Evolutionary conservation across 352 stramenopile genomes (phyloP).

Genomic region (Phytophthora ohioensis): DNA sequence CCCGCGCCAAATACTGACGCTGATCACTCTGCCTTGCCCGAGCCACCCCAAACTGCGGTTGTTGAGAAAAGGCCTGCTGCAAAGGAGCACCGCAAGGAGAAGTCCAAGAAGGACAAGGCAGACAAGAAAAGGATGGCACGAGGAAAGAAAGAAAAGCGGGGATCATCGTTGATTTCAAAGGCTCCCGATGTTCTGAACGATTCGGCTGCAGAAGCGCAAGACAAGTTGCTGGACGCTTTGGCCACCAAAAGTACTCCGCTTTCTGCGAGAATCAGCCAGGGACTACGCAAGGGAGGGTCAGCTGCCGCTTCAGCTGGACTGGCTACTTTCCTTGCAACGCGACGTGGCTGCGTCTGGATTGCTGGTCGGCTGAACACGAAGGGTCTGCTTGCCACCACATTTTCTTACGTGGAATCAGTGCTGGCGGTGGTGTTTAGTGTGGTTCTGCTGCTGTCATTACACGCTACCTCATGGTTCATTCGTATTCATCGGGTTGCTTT

Average conservation of each 20-base stretch:
- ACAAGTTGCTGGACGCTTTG: slow-evolving; percentile 28
- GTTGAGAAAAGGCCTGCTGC: slow-evolving; percentile 43
- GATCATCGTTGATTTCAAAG: slow-evolving; percentile 15
- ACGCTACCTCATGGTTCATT: slow-evolving; percentile 81
- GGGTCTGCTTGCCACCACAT: slow-evolving; percentile 39
- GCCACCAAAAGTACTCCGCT: slow-evolving; percentile 21
- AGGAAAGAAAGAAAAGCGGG: slow-evolving; percentile 72
- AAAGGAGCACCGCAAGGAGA: slow-evolving; percentile 67
- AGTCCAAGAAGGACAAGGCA: slow-evolving; percentile 61
- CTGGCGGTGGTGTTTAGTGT: slow-evolving; percentile 75
- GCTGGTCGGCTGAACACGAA: slow-evolving; percentile 59
- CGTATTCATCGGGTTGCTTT: slow-evolving; percentile 85
- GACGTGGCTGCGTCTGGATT: slow-evolving; percentile 34
- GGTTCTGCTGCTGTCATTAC: slow-evolving; percentile 70
- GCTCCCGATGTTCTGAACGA: slow-evolving; percentile 21
- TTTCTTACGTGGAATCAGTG: slow-evolving; percentile 76
- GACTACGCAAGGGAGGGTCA: slow-evolving; percentile 19
- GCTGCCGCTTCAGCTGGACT: slow-evolving; percentile 20
- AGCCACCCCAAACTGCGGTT: slow-evolving; percentile 1
- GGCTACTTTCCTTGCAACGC: slow-evolving; percentile 14
- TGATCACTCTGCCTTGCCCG: not conserved
- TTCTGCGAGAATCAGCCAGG: slow-evolving; percentile 21
- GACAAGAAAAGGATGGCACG: slow-evolving; percentile 61
- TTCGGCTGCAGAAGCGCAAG: slow-evolving; percentile 23
- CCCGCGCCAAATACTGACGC: not conserved